Conservation (phyloP, 495 filamentous ascomycete genomes). For the Glonium stellatum region DNA sequence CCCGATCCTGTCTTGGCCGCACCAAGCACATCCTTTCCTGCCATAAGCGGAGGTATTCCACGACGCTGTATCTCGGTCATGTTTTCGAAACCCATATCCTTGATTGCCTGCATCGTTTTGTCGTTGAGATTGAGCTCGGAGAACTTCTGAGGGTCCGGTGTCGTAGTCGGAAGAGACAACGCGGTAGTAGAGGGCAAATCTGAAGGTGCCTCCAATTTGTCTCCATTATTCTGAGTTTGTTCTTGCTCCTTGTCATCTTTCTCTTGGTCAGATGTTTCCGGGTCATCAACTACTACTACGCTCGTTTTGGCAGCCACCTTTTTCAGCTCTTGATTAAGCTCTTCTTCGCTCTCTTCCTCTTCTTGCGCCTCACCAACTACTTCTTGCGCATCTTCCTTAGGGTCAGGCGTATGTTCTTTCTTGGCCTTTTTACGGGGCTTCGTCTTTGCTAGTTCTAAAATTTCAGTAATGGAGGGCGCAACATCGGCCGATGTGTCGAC, state of each 20-base stretch:
- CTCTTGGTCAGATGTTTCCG: constrained; percentile 7
- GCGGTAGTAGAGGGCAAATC: constrained; percentile 47
- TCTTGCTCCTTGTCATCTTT: background rate
- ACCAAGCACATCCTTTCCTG: constrained; percentile 88
- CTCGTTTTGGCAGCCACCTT: background rate
- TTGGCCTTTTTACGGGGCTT: constrained; percentile 33
- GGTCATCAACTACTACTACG: background rate
- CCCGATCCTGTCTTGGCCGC: constrained; percentile 96
- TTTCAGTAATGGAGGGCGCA: constrained; percentile 7
- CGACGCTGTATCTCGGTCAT: constrained; percentile 95
- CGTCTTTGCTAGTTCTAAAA: constrained; percentile 3
- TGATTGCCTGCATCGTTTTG: constrained; percentile 80
- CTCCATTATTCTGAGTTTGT: background rate
- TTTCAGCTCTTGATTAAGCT: background rate
- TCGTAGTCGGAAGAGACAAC: constrained; percentile 48
- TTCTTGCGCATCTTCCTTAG: no score
- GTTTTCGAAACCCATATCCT: constrained; percentile 82
- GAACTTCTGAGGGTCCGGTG: constrained; percentile 55
- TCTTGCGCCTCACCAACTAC: constrained; percentile 6
- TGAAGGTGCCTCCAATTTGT: constrained; percentile 23
- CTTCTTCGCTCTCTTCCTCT: constrained; percentile 18
- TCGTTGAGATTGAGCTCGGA: constrained; percentile 76
- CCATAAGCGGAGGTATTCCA: constrained; percentile 79
- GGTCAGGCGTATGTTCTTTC: constrained; percentile 24
- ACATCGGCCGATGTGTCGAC: background rate